Conservation (phyloP, 805 yeast species). For the Saturnispora sekii region DNA sequence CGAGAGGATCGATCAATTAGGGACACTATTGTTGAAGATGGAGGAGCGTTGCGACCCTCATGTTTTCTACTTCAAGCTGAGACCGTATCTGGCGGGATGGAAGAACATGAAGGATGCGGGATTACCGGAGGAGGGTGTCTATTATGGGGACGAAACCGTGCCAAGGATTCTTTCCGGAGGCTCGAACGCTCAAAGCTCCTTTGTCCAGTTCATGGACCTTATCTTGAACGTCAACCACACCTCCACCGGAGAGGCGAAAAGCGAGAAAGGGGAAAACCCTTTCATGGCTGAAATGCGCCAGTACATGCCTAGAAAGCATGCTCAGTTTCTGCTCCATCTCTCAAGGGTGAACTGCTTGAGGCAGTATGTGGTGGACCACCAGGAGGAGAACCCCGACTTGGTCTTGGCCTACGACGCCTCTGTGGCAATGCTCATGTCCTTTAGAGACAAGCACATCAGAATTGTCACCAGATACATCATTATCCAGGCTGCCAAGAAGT, state of each 20-base stretch:
- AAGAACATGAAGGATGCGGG: conserved; percentile 85
- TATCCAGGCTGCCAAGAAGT: conserved; percentile 57
- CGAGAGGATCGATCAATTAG: conserved; percentile 63
- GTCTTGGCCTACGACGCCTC: conserved; percentile 77
- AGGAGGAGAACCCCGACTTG: conserved; percentile 42
- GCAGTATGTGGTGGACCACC: conserved; percentile 44
- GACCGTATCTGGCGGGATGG: conserved; percentile 95
- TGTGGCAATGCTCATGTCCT: conserved; percentile 76
- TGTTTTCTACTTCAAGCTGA: conserved; percentile 71
- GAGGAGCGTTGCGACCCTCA: conserved; percentile 95
- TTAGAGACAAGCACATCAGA: conserved; percentile 90
- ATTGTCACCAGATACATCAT: conserved; percentile 82
- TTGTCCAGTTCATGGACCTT: conserved; percentile 80
- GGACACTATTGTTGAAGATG: conserved; percentile 67
- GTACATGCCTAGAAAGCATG: conserved; percentile 87
- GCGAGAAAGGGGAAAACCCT: conserved; percentile 23
- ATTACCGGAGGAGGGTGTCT: conserved; percentile 54
- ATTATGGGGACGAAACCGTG: conserved; percentile 55
- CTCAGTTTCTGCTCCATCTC: conserved; percentile 58
- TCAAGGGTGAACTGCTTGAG: conserved; percentile 49
- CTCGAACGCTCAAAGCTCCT: conserved; percentile 85
- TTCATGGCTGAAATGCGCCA: conserved; percentile 77
- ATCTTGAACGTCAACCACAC: conserved; percentile 67
- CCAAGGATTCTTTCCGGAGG: conserved; percentile 74
- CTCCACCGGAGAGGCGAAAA: conserved; percentile 47